Evolutionary conservation across 805 yeast genomes (phyloP), one percentile per base, ranked within the genome.

Genomic region (Dipodascus geniculatus): DNA sequence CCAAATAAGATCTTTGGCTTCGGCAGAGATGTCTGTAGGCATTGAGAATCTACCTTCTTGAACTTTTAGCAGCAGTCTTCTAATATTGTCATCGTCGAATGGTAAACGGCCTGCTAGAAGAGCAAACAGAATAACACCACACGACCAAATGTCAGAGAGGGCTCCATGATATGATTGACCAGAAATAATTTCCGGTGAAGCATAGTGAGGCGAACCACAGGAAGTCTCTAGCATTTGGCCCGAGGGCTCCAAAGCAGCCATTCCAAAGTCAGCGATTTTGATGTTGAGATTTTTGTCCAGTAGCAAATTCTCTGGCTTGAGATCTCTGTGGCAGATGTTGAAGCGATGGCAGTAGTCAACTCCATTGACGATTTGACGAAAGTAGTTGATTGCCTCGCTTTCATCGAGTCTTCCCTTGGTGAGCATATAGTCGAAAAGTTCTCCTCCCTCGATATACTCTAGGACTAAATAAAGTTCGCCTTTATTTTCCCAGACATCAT

Each of bases 131-230:
- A 93, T 93, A 57, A 93, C 88, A 63, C 99, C 98, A 71, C 97
- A 90, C 3, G 96, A 90, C 99, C 99, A 93, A 53, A 93, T 90
- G 69, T 93, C 99, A 28, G 95, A 83, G 48, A 96, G 97, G 28
- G 95, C 89, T 14, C 99, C 99, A 65, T 93, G 98, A 67, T 93
- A 93, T 56, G 82, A 88, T 57, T 85, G 80, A 38, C 99, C 99
- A 14, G 96, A 86, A 9, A 93, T 96, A 60, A 93, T 91, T 68
- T 93, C 99, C 0, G 99, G 99, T 8, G 96, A 87, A 1, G 98
- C 99, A 68, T 93, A 93, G 68, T 93, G 99, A 8, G 99, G 99
- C n/a, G 97, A 90, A 1, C 99, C 99, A 70, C 99, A 93, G 17
- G 95, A 83, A 2, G 99, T 93, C 67, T 91, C 97, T 54, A 93